A percentile compares a stretch with the other conserved stretches of the same genome.
Conservation (phyloP, 495 filamentous ascomycete genomes). For the Penicillium bialowiezense region DNA sequence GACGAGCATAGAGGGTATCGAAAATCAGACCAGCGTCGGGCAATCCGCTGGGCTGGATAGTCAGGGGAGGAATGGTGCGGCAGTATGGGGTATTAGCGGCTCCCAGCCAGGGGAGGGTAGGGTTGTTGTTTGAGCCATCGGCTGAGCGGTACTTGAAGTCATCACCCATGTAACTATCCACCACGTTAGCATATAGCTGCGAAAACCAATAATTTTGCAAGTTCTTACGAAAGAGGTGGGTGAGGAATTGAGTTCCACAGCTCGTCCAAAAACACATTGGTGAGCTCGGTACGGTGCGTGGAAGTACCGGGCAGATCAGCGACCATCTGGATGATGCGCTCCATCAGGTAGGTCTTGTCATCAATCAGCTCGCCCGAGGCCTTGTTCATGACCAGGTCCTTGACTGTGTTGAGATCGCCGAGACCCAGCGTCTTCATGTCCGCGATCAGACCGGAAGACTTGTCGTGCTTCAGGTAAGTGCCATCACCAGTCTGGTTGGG, state of each 20-base stretch:
- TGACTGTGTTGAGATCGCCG: slow-evolving; percentile 55
- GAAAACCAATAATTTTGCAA: neutral
- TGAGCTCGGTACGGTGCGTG: slow-evolving; percentile 61
- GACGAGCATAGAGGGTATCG: slow-evolving; percentile 51
- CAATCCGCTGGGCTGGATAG: slow-evolving; percentile 48
- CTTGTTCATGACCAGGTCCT: slow-evolving; percentile 51
- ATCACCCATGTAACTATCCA: slow-evolving; percentile 57
- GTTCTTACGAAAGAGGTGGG: slow-evolving; percentile 48
- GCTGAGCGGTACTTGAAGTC: slow-evolving; percentile 65
- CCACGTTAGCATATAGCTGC: slow-evolving; percentile 7
- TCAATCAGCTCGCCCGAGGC: slow-evolving; percentile 55
- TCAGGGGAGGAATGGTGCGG: slow-evolving; percentile 50
- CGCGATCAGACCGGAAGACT: slow-evolving; percentile 54
- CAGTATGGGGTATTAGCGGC: slow-evolving; percentile 56
- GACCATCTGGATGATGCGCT: slow-evolving; percentile 74
- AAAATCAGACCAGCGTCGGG: slow-evolving; percentile 54
- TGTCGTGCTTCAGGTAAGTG: slow-evolving; percentile 47
- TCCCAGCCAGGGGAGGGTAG: slow-evolving; percentile 53
- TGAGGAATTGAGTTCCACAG: slow-evolving; percentile 63
- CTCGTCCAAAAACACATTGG: slow-evolving; percentile 65
- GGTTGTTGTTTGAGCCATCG: slow-evolving; percentile 69
- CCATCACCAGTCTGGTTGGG: slow-evolving; percentile 66
- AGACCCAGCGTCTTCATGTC: slow-evolving; percentile 64
- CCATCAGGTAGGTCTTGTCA: slow-evolving; percentile 81
- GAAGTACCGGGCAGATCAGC: slow-evolving; percentile 61